phyloP scores from a whole-genome alignment of 192 early-diverging fungal species.

The Linnemannia zychae region DNA sequence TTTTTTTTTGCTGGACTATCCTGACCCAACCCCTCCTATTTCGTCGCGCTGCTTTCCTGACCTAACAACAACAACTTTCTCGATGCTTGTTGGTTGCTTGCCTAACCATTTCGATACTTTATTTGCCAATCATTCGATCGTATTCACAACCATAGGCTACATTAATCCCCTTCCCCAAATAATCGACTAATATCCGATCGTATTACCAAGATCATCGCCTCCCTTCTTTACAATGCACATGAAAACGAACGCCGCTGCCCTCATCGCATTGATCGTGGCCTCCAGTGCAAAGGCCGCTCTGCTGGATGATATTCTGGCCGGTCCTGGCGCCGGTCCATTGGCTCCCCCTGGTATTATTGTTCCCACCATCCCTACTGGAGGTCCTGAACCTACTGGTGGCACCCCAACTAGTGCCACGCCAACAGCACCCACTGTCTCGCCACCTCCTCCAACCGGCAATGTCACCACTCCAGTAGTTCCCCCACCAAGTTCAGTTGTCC shows the following conservation, averaged over 20 bases:
- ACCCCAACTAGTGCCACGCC: neutral
- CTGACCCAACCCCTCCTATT: no score
- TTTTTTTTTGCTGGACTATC: neutral
- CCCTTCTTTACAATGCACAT: constrained; percentile 10
- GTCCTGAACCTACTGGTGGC: neutral
- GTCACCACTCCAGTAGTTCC: no score
- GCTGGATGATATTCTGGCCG: neutral
- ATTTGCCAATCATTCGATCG: neutral
- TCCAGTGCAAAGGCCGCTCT: neutral
- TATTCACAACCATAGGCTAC: neutral
- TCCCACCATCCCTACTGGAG: neutral
- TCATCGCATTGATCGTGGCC: constrained; percentile 28
- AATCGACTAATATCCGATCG: constrained; percentile 1
- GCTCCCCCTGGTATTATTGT: neutral
- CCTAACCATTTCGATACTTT: neutral
- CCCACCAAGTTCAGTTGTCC: neutral
- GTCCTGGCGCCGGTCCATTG: neutral
- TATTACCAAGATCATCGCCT: neutral
- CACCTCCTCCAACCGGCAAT: no score
- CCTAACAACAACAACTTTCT: neutral
- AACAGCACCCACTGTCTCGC: neutral
- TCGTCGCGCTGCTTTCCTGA: neutral
- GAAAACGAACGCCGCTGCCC: neutral
- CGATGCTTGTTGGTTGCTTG: neutral
- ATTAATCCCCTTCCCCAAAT: neutral